These are phyloP conservation scores for Solanum corneliomulleri DNA, from an alignment of 257 asterid genomes.

Conservation along the genomic window DNA sequence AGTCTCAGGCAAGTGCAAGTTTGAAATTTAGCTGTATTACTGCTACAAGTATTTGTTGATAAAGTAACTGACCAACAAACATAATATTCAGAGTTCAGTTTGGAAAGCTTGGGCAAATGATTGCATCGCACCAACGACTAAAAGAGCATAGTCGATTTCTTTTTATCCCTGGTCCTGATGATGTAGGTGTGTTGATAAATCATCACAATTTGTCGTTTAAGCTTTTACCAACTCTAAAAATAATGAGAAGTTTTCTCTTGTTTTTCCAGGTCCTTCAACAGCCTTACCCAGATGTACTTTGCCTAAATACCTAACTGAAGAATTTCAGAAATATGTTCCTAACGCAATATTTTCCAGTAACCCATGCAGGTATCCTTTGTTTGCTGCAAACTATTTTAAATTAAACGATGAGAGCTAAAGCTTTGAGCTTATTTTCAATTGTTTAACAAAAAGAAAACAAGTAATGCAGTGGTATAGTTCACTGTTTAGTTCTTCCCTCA, in stretches of 20 bases:
- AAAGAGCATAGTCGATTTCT: conserved; percentile 69
- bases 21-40: conserved; percentile 3
- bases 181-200: conserved; percentile 50
- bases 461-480: neutral
- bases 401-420: neutral
- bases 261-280: conserved; percentile 73
- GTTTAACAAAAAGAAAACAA: neutral
- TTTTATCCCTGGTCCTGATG: conserved; percentile 97
- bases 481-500: neutral
- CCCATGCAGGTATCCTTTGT: conserved; percentile 74
- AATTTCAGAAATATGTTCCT: conserved; percentile 57
- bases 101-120: conserved; percentile 79
- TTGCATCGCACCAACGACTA: conserved; percentile 67
- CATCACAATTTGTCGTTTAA: neutral
- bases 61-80: conserved; percentile 2
- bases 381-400: neutral
- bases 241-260: neutral
- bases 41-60: neutral
- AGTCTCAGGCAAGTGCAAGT: conserved; percentile 49
- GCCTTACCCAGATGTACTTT: conserved; percentile 70
- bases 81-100: conserved; percentile 52
- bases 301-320: conserved; percentile 83
- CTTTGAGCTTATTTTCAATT: neutral
- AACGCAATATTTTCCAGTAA: conserved; percentile 71
- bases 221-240: neutral